phyloP scores from a whole-genome alignment of 805 yeast genomes.

The Candida insectorum region DNA sequence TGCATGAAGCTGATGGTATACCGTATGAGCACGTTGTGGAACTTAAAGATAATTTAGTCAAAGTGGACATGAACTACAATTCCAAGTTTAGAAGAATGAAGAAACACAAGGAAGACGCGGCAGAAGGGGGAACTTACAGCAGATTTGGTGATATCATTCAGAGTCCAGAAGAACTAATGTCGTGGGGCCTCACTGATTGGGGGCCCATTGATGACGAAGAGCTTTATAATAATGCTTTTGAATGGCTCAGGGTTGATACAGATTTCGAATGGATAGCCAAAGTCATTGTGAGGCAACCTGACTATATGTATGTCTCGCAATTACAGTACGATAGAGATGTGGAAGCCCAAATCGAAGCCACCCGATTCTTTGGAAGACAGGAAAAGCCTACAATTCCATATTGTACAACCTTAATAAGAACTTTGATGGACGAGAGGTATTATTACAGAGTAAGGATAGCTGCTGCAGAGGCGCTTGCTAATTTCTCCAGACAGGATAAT shows the following conservation, averaged over 20 bases:
- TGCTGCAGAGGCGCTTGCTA: slow-evolving; percentile 78
- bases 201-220: slow-evolving; percentile 64
- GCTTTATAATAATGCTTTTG: slow-evolving; percentile 81
- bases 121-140: slow-evolving; percentile 38
- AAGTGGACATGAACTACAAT: slow-evolving; percentile 90
- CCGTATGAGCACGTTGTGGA: slow-evolving; percentile 98
- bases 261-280: slow-evolving; percentile 96
- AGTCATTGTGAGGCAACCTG: slow-evolving; percentile 81
- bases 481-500: slow-evolving; percentile 56
- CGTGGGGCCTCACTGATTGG: slow-evolving; percentile 77
- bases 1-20: slow-evolving; percentile 97
- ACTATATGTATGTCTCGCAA: slow-evolving; percentile 92
- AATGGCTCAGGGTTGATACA: slow-evolving; percentile 97
- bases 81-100: slow-evolving; percentile 85
- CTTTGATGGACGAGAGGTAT: slow-evolving; percentile 79
- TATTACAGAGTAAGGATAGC: slow-evolving; percentile 86
- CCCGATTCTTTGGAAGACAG: slow-evolving; percentile 62
- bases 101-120: slow-evolving; percentile 47
- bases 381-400: slow-evolving; percentile 59
- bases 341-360: slow-evolving; percentile 88
- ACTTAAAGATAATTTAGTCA: slow-evolving; percentile 77
- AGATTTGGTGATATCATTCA: slow-evolving; percentile 74
- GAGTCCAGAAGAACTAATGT: slow-evolving; percentile 52
- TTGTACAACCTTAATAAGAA: slow-evolving; percentile 74
- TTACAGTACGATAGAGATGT: slow-evolving; percentile 93